Evolutionary conservation across 345 rosid genomes (phyloP), one percentile per base, ranked within the genome.

Genomic region (Salix dunnii): DNA sequence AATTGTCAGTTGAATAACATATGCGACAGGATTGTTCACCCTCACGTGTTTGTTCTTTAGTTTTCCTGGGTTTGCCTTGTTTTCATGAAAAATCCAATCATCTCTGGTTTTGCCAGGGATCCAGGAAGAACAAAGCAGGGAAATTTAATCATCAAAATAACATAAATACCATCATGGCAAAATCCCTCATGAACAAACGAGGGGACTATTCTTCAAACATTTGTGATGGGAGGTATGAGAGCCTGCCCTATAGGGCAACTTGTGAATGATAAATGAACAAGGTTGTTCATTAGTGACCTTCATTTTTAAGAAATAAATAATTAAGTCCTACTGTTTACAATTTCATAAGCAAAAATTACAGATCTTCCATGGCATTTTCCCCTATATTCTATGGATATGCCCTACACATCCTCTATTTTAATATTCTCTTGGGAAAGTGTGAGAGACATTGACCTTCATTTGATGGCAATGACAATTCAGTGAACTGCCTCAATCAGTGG

Each of bases 301-400:
- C 49, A 13, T 43, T 43, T 43, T 43, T 46, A 46, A 46, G 51
- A 46, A 14, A 46, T 16, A 61, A 25, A 25, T 61, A 12, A 2
- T 61, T 13, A 2, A 12, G 27, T 21, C 30, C 16, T 61, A 25
- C 30, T 25, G 25, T 16, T 46, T 61, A n/a, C 2, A 2, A 68
- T 42, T 31, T 31, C 63, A 49, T 35, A 23, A 71, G 62, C 7
- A 16, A 71, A 48, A 70, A 9, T 18, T 23, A 71, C 28, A 8
- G 6, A 71, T 18, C 40, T 28, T 7, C 21, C 7, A 18, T 17
- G 72, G 33, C 20, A n/a, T 25, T 43, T 3, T 1, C 27, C 31
- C 31, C 60, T 70, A 27, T 18, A 16, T 20, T 27, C 25, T 3
- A 48, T 71, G 74, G 74, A 71, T 71, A 71, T 71, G 28, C 74